A percentile compares a stretch with the other conserved stretches of the same genome.
Conservation (phyloP, 768 basidiomycete genomes). For the Boletus pseudopeckii region DNA sequence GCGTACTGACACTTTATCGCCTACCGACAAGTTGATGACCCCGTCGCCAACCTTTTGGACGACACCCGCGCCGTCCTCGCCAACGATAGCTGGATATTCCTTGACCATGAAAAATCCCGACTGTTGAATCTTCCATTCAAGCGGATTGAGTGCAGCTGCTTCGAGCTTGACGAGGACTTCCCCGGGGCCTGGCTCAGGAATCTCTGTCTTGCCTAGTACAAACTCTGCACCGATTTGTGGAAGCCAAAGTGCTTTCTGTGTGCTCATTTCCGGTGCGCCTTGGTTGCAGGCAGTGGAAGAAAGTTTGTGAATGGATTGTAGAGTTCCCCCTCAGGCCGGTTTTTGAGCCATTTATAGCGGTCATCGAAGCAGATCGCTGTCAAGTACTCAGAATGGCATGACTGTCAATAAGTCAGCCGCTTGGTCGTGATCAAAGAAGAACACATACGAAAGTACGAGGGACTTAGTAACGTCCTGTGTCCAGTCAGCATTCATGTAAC, state of each 20-base stretch:
- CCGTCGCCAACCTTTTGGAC: conserved; percentile 36
- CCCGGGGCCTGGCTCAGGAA: conserved; percentile 38
- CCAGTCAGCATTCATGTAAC: background rate
- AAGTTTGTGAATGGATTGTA: background rate
- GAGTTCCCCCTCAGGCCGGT: background rate
- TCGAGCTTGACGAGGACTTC: conserved; percentile 42
- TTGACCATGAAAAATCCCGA: conserved; percentile 21
- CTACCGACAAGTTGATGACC: conserved; percentile 32
- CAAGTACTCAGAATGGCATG: background rate
- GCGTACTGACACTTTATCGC: conserved; percentile 27
- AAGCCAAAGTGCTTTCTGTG: conserved; percentile 21
- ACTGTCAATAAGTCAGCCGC: background rate
- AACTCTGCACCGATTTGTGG: conserved; percentile 8
- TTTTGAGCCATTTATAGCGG: conserved; percentile 1
- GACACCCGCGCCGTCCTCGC: conserved; percentile 37
- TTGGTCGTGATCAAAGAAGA: background rate
- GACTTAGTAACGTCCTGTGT: no score
- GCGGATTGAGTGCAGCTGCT: conserved; percentile 43
- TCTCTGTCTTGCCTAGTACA: conserved; percentile 4
- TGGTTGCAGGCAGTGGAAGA: background rate
- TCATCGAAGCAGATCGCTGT: background rate
- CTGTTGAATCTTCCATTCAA: conserved; percentile 31
- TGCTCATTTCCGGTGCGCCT: background rate
- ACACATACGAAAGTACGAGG: background rate
- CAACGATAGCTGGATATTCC: conserved; percentile 36